Evolutionary conservation across 2,329 filamentous ascomycete genomes (phyloP), one percentile per base, ranked within the genome.

Genomic region (Calonectria henricotiae): DNA sequence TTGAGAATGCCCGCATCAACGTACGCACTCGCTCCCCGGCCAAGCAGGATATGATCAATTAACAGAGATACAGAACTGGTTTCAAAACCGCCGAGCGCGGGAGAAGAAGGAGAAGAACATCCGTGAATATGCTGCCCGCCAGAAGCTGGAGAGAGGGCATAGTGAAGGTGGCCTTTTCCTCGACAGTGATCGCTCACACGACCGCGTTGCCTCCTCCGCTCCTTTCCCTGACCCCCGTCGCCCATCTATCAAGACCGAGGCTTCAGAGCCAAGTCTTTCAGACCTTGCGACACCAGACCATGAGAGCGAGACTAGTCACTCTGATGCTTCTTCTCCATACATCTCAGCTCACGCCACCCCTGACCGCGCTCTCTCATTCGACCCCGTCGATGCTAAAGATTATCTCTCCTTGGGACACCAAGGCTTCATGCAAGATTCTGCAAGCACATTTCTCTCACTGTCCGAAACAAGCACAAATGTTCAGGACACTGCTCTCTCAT

Each of bases 1-100:
- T 91, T n/a, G 89, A 91, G 73, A 85, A 90, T 73, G 86, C 89
- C 20, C 85, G 89, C 72, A 91, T 92, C 73, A 92, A 92, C 76
- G 90, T 91, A 81, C 74, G 82, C 82, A 17, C 30, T 49, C 25
- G 67, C 43, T 62, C 11, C 15, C 20, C 35, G 23, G 7, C 39
- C 20, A 20, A 15, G 9, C 13, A 23, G 5, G 27, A 23, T 23
- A 27, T 47, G 25, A 8, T n/a, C 15, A 23, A 69, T 82, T 85
- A 77, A 85, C 79, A 39, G 17, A n/a, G 12, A 49, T 13, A 11
- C 63, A 92, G 90, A 92, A 92, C 78, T 92, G 90, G 90, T 92
- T 92, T 77, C 90, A 92, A 75, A 92, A 92, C 78, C 85, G 90
- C 69, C 86, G 90, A 62, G 90, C 90, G 64, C 89, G 90, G 80